These are phyloP conservation scores for Termitomyces sp. DNA, from an alignment of 768 basidiomycete genomes.

Conservation along the genomic window DNA sequence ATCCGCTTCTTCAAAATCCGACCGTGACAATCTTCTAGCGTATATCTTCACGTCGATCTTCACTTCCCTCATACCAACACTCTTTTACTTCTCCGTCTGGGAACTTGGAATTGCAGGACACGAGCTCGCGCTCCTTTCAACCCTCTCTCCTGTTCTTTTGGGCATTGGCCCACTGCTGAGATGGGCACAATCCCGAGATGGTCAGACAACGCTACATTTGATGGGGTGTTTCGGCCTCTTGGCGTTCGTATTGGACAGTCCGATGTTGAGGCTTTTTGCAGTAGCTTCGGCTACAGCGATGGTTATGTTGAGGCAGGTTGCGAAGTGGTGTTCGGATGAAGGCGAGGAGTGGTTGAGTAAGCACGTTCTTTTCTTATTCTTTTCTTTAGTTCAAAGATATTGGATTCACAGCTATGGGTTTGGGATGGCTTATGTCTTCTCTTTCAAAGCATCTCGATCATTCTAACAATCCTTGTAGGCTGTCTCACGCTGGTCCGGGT, in stretches of 20 bases:
- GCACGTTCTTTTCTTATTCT: slow-evolving; percentile 30
- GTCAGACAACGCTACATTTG: slow-evolving; percentile 41
- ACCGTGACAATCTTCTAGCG: slow-evolving; percentile 31
- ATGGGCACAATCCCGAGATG: slow-evolving; percentile 41
- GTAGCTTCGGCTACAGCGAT: slow-evolving; percentile 51
- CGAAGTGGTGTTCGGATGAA: slow-evolving; percentile 44
- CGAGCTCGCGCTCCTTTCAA: slow-evolving; percentile 68
- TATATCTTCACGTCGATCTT: slow-evolving; percentile 82
- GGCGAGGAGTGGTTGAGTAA: slow-evolving; percentile 35
- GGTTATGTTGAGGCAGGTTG: slow-evolving; percentile 42
- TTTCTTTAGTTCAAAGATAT: background rate
- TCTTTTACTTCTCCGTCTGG: slow-evolving; percentile 95
- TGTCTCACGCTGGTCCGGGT: background rate
- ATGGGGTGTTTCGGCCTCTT: slow-evolving; percentile 47
- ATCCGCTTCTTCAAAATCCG: background rate
- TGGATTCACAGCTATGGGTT: slow-evolving; percentile 43
- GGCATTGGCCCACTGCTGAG: slow-evolving; percentile 35
- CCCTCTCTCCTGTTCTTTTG: slow-evolving; percentile 65
- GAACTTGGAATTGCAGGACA: slow-evolving; percentile 79
- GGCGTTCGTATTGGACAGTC: slow-evolving; percentile 46
- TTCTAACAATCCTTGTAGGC: slow-evolving; percentile 70
- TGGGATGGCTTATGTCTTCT: slow-evolving; percentile 63
- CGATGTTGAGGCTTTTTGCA: slow-evolving; percentile 47
- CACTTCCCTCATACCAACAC: slow-evolving; percentile 69
- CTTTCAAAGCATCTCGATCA: slow-evolving; percentile 74